phyloP scores from a whole-genome alignment of 306 rosid species.

The Hylodesmum podocarpum region DNA sequence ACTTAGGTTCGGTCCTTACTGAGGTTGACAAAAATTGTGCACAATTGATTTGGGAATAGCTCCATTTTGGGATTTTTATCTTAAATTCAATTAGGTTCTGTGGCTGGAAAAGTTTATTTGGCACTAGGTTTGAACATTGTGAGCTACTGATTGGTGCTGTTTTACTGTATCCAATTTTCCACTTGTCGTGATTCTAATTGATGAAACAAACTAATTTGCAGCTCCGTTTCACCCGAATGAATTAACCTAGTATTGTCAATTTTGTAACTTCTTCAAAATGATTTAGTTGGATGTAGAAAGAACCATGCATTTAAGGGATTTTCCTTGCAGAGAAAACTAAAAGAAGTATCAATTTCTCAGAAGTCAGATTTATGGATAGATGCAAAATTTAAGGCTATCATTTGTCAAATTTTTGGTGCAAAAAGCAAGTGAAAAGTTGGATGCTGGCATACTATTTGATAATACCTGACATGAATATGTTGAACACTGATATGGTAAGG shows the following conservation, averaged over 20 bases:
- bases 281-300: neutral
- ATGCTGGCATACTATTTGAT: neutral
- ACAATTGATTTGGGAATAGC: slow-evolving; percentile 12
- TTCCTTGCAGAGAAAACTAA: neutral
- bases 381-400: neutral
- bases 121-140: neutral
- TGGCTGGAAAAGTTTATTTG: neutral
- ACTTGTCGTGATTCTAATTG: neutral
- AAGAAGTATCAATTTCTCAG: neutral
- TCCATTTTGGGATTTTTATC: neutral
- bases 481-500: neutral
- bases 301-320: neutral
- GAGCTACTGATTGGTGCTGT: neutral
- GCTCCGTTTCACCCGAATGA: neutral
- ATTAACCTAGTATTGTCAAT: neutral
- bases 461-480: neutral
- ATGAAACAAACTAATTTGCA: neutral
- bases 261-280: neutral
- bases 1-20: neutral
- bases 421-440: neutral
- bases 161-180: slow-evolving; percentile 1
- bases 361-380: neutral
- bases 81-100: slow-evolving; percentile 1
- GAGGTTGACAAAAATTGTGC: slow-evolving; percentile 8
- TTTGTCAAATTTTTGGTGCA: neutral